Conservation (phyloP, 2,329 filamentous ascomycete species). For the Diaporthe longicolla region DNA sequence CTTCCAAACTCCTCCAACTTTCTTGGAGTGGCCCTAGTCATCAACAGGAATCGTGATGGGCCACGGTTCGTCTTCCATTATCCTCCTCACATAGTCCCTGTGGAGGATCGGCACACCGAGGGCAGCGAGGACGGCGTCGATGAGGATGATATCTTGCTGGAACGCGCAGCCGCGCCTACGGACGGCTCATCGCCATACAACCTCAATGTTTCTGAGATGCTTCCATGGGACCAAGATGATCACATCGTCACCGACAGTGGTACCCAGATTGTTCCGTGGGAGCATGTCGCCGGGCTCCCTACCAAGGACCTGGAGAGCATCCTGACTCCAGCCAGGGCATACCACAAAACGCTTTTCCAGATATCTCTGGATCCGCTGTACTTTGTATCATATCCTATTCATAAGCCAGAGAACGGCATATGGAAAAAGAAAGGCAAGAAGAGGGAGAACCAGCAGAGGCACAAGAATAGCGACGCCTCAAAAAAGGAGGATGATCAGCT, state of each 20-base stretch:
- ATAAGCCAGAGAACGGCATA: slow-evolving; percentile 81
- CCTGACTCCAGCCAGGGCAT: slow-evolving; percentile 80
- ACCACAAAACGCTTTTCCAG: slow-evolving; percentile 87
- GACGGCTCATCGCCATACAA: slow-evolving; percentile 49
- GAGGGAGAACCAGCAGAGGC: slow-evolving; percentile 51
- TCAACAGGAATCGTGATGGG: slow-evolving; percentile 81
- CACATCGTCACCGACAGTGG: slow-evolving; percentile 69
- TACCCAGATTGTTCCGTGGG: slow-evolving; percentile 75
- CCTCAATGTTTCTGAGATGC: slow-evolving; percentile 56
- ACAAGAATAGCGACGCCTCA: slow-evolving; percentile 45
- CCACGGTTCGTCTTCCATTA: slow-evolving; percentile 91
- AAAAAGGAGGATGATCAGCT: slow-evolving; percentile 50
- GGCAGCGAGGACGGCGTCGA: slow-evolving; percentile 57
- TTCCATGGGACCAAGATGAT: slow-evolving; percentile 66
- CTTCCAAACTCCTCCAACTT: slow-evolving; percentile 69
- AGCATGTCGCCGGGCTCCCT: slow-evolving; percentile 80
- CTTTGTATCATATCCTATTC: slow-evolving; percentile 87
- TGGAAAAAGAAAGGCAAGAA: slow-evolving; percentile 78
- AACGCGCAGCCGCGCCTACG: slow-evolving; percentile 59
- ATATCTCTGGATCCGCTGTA: slow-evolving; percentile 84
- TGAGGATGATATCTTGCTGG: slow-evolving; percentile 66
- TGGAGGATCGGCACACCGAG: slow-evolving; percentile 53
- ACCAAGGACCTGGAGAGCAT: slow-evolving; percentile 86
- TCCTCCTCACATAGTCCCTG: slow-evolving; percentile 70
- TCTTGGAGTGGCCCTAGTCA: slow-evolving; percentile 80